A percentile compares a stretch with the other conserved stretches of the same genome.
Conservation (phyloP, 169 alveolate species). For the Cryptosporidium viatorum region DNA sequence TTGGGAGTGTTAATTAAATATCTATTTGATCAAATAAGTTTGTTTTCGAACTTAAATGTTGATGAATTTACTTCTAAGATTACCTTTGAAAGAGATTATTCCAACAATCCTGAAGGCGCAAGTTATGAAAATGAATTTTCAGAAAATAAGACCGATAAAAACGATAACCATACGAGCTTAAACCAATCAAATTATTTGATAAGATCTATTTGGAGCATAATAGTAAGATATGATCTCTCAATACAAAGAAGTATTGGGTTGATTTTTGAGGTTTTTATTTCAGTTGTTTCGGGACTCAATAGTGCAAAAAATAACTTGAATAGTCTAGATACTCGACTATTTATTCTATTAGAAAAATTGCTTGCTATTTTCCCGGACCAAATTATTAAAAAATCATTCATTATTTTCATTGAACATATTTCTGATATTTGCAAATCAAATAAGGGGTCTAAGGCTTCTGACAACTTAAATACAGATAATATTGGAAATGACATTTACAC, state of each 20-base stretch:
- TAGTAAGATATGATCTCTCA: constrained; percentile 51
- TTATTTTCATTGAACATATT: constrained; percentile 47
- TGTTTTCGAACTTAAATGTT: background rate
- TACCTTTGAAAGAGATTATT: background rate
- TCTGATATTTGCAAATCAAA: background rate
- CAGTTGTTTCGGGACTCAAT: background rate
- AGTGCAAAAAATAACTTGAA: background rate
- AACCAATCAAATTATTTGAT: background rate
- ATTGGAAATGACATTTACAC: constrained; percentile 28
- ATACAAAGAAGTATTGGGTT: constrained; percentile 66
- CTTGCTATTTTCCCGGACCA: constrained; percentile 22
- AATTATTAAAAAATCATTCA: constrained; percentile 25
- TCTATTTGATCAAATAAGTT: constrained; percentile 16
- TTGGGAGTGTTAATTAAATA: constrained; percentile 26
- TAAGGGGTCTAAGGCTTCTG: background rate
- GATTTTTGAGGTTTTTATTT: constrained; percentile 62
- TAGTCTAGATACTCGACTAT: background rate
- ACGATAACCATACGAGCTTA: background rate
- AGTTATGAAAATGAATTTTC: background rate
- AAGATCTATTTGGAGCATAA: constrained; percentile 18
- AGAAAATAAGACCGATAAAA: background rate
- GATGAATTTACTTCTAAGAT: background rate
- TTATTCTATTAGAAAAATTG: background rate
- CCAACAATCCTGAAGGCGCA: background rate
- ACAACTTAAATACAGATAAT: background rate